These are phyloP conservation scores for Cladosporium sp. DNA, from an alignment of 2,329 filamentous ascomycete genomes.

Conservation along the genomic window DNA sequence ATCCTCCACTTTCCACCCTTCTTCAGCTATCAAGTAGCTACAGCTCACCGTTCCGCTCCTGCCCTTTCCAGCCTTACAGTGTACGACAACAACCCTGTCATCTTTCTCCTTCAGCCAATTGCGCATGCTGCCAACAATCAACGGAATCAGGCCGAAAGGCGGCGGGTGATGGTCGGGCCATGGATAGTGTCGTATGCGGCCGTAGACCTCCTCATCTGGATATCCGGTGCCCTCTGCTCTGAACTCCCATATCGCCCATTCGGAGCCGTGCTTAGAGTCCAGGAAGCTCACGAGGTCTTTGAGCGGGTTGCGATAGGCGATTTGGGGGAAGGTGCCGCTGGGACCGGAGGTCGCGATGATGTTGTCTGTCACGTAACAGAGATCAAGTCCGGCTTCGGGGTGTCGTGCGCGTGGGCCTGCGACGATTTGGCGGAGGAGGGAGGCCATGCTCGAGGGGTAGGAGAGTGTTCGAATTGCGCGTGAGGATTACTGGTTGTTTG, in stretches of 20 bases:
- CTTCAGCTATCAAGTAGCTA: conserved; percentile 84
- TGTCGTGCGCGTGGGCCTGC: conserved; percentile 79
- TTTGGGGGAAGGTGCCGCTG: conserved; percentile 79
- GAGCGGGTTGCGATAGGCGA: conserved; percentile 89
- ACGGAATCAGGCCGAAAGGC: conserved; percentile 79
- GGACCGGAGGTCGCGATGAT: conserved; percentile 78
- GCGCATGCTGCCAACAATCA: conserved; percentile 87
- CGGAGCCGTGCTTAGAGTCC: conserved; percentile 70
- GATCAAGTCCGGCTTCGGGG: conserved; percentile 79
- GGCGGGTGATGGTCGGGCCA: conserved; percentile 98
- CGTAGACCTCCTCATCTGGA: conserved; percentile 81
- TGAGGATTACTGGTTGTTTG: background rate
- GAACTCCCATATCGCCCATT: conserved; percentile 98
- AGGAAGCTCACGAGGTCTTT: conserved; percentile 82
- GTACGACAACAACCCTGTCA: conserved; percentile 73
- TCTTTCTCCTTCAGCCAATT: conserved; percentile 66
- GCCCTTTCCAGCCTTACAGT: conserved; percentile 96
- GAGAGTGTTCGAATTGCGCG: background rate
- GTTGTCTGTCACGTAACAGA: conserved; percentile 90
- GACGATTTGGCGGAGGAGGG: conserved; percentile 82
- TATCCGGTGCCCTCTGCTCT: conserved; percentile 95
- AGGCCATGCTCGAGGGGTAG: conserved; percentile 43
- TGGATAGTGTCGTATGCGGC: conserved; percentile 81
- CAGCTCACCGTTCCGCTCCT: conserved; percentile 82
- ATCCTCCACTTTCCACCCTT: conserved; percentile 61